Evolutionary conservation across 768 basidiomycete species (phyloP), one percentile per base, ranked within the genome.

Genomic region (Termitomyces sp.): DNA sequence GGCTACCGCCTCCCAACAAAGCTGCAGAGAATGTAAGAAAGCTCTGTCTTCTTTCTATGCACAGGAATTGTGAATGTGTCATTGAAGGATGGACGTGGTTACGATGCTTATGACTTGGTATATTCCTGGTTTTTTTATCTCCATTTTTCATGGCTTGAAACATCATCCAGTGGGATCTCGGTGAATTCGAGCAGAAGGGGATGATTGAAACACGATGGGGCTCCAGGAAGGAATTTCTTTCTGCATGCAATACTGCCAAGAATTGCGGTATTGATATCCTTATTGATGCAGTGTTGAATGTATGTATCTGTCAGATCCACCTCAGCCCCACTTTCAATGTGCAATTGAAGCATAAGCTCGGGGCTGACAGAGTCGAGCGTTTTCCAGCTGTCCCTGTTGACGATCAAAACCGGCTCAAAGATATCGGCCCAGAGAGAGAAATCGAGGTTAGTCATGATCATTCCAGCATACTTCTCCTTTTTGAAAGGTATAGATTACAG

Each of bases 231-330:
- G 88, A 96, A 58, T 79, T 94, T 28, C 65, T 93, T 1, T 64
- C 73, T 11, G 90, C 91, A 23, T 87, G 88, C 64, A 73, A 77
- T 57, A 70, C 73, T n/a, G 94, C 94, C 2, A 79, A 77, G 62
- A 72, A 78, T 58, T 78, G 83, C 61, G 84, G 85, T 5, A 80
- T 98, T 17, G 84, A 88, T 60, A 79, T 93, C 38, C 71, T 92
- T 26, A 85, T 94, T 48, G 94, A 96, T 62, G 92, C 92, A 1
- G 91, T 98, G 3, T 76, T 98, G 57, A 95, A 95, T 70, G 94
- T 94, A 60, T 38, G 35, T 45, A 42, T 56, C 31, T 41, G 12
- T 19, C 52, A 17, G 9, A 19, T 31, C 17, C 28, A 31, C n/a
- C 12, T 15, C 33, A 37, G 14, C 35, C 63, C 38, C 50, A 19